A percentile compares a stretch with the other conserved stretches of the same genome.
phyloP scores from a whole-genome alignment of 805 yeast genomes.

The Millerago galiae region DNA sequence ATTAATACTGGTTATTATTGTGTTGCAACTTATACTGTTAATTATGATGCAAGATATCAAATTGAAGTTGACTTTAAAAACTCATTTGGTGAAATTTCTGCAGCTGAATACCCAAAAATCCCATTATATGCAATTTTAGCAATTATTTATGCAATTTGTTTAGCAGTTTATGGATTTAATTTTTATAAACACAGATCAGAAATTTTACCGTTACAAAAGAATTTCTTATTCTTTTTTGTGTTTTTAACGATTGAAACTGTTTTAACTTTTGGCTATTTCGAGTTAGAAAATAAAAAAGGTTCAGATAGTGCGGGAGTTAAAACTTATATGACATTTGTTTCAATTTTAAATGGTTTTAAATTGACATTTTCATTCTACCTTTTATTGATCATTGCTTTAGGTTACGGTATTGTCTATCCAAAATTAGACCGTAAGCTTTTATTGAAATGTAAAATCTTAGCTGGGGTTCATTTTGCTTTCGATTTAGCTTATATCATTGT shows the following conservation, averaged over 20 bases:
- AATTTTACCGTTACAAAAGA: conserved; percentile 82
- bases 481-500: conserved; percentile 49
- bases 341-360: conserved; percentile 73
- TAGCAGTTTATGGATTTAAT: conserved; percentile 79
- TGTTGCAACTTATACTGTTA: conserved; percentile 56
- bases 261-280: conserved; percentile 88
- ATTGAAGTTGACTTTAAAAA: conserved; percentile 81
- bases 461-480: conserved; percentile 49
- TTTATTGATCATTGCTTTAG: conserved; percentile 77
- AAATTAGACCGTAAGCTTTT: conserved; percentile 69
- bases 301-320: conserved; percentile 46
- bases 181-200: conserved; percentile 83
- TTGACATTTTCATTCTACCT: conserved; percentile 85
- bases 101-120: conserved; percentile 84
- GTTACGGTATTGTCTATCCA: conserved; percentile 92
- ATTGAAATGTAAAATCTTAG: conserved; percentile 61
- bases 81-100: conserved; percentile 85
- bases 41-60: conserved; percentile 36
- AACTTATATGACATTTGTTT: conserved; percentile 69
- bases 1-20: conserved; percentile 87
- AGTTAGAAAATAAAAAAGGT: conserved; percentile 64
- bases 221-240: conserved; percentile 77
- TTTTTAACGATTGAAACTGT: conserved; percentile 81
- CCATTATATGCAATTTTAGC: conserved; percentile 86
- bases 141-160: conserved; percentile 71